Percentiles rank a stretch among this genome's conserved stretches.
Evolutionary conservation across 441 rosid species (phyloP).

Genomic region (Gossypium laxum): DNA sequence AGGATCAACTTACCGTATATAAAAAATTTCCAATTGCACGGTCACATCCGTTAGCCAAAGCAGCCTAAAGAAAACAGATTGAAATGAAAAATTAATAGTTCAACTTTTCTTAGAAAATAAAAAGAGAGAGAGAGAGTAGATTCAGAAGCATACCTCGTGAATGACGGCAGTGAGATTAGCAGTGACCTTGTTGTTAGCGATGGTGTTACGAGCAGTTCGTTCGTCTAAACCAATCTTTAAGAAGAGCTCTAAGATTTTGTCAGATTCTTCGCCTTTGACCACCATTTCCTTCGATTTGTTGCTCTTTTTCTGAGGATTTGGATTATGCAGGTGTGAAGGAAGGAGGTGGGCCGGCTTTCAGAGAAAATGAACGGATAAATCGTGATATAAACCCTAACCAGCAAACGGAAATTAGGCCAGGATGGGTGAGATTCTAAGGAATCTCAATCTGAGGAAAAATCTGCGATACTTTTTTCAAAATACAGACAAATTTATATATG

Average conservation of each 20-base stretch:
- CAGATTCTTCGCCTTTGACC: slow-evolving; percentile 37
- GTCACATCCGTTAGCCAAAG: slow-evolving; percentile 61
- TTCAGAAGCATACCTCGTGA: slow-evolving; percentile 50
- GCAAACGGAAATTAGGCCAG: not conserved
- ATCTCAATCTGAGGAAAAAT: not conserved
- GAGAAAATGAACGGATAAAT: not conserved
- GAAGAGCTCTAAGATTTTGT: slow-evolving; percentile 47
- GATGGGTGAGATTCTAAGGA: not conserved
- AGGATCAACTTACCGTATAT: slow-evolving; percentile 44
- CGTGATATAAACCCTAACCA: not conserved
- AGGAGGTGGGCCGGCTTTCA: not conserved
- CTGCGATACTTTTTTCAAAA: not conserved
- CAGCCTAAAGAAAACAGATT: slow-evolving; percentile 46
- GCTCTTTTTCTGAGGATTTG: not conserved
- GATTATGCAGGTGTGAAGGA: not conserved
- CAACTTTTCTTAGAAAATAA: not conserved
- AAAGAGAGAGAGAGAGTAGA: not conserved
- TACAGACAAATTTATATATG: too few relatives aligned
- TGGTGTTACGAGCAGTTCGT: slow-evolving; percentile 63
- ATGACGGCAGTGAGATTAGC: slow-evolving; percentile 66
- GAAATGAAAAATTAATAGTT: not conserved
- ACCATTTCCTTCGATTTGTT: slow-evolving; percentile 21
- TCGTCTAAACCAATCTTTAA: slow-evolving; percentile 74
- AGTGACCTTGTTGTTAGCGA: slow-evolving; percentile 74
- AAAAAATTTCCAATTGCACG: slow-evolving; percentile 68